phyloP scores from a whole-genome alignment of 306 rosid species.

The Trifolium pratense region DNA sequence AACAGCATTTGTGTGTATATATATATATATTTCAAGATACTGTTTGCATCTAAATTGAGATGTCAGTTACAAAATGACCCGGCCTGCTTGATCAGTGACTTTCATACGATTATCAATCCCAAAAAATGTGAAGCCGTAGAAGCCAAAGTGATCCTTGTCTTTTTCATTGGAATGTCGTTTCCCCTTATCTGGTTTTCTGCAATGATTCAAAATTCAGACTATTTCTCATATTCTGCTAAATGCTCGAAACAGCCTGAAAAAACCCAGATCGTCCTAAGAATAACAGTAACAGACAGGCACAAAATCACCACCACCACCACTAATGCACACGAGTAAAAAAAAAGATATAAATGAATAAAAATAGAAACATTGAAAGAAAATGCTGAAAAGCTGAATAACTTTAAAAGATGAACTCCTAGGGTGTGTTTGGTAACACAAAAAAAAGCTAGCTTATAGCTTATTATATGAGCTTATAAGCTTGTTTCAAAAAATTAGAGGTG shows the following conservation, averaged over 20 bases:
- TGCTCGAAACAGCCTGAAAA: conserved; percentile 24
- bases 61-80: not conserved
- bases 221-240: conserved; percentile 28
- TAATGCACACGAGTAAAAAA: not conserved
- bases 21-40: conserved; percentile 4
- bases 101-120: conserved; percentile 5
- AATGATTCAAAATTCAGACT: conserved; percentile 33
- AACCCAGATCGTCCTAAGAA: conserved; percentile 25
- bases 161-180: conserved; percentile 18
- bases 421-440: too few relatives aligned
- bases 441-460: too few relatives aligned
- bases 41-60: conserved; percentile 6
- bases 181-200: conserved; percentile 4
- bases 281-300: conserved; percentile 5
- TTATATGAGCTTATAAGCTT: too few relatives aligned
- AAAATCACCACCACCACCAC: conserved; percentile 10
- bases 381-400: too few relatives aligned
- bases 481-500: too few relatives aligned
- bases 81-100: conserved; percentile 10
- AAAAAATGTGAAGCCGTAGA: not conserved
- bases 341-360: not conserved
- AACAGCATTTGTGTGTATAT: not conserved
- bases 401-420: too few relatives aligned
- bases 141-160: not conserved
- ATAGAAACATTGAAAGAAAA: not conserved